Percentiles rank a stretch among this genome's conserved stretches.
Evolutionary conservation across 441 rosid genomes (phyloP).

Genomic region (Populus hybrid): DNA sequence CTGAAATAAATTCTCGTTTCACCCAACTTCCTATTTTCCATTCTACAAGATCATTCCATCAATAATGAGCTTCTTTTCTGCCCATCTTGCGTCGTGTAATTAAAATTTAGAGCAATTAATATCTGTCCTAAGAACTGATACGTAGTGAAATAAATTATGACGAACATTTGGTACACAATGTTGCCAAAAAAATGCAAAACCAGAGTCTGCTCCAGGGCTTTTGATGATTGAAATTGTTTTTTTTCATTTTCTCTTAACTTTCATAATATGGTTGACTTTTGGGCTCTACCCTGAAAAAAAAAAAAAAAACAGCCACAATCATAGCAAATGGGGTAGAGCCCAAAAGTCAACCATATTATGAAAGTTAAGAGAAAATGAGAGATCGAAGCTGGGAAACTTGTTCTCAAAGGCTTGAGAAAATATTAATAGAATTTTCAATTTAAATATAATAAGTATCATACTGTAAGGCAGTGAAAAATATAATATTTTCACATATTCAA

Average conservation of each 20-base stretch:
- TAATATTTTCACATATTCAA: constrained; percentile 1
- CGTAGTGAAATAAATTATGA: background rate
- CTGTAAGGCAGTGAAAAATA: background rate
- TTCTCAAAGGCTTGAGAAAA: background rate
- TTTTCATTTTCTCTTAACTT: too few relatives aligned
- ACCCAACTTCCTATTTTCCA: background rate
- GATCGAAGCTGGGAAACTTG: too few relatives aligned
- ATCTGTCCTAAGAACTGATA: background rate
- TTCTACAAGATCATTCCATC: background rate
- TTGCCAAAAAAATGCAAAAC: background rate
- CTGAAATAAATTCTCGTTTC: background rate
- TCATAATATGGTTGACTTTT: too few relatives aligned
- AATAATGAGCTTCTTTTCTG: background rate
- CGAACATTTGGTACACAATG: background rate
- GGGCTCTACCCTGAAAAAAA: too few relatives aligned
- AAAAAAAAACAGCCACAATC: background rate
- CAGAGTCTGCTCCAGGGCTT: background rate
- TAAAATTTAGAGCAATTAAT: background rate
- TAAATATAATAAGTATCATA: background rate
- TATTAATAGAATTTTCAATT: background rate
- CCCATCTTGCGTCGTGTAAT: too few relatives aligned
- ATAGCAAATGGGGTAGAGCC: background rate
- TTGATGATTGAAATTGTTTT: background rate
- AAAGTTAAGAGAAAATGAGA: too few relatives aligned
- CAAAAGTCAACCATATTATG: background rate